Percentiles rank a stretch among this genome's conserved stretches.
These are phyloP conservation scores for Coemansia sp. DNA, from an alignment of 192 early-diverging fungal genomes.

Conservation along the genomic window DNA sequence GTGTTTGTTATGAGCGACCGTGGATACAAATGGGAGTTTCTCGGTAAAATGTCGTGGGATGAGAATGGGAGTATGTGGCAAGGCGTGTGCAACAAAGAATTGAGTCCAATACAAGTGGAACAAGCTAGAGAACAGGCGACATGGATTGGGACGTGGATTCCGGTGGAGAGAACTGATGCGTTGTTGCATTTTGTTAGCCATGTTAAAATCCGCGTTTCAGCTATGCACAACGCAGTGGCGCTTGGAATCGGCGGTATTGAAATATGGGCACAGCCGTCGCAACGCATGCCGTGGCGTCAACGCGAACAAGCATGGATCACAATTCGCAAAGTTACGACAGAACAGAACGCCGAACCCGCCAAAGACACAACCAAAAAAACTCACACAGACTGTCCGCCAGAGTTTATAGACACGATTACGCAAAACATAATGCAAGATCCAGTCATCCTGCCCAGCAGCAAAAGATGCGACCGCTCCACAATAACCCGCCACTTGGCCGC, in stretches of 20 bases:
- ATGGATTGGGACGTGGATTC: conserved; percentile 1
- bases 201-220: conserved; percentile 13
- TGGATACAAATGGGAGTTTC: conserved; percentile 10
- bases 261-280: conserved; percentile 36
- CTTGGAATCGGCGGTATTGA: conserved; percentile 20
- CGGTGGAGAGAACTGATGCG: not conserved
- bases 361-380: not conserved
- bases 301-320: conserved; percentile 6
- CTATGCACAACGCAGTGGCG: conserved; percentile 21
- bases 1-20: too few species aligned
- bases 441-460: conserved; percentile 22
- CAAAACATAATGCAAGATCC: conserved; percentile 29
- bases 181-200: conserved; percentile 10
- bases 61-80: not conserved
- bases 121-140: not conserved
- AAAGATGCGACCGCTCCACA: conserved; percentile 27
- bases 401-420: conserved; percentile 34
- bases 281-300: conserved; percentile 14
- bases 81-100: conserved; percentile 17
- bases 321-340: not conserved
- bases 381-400: conserved; percentile 13
- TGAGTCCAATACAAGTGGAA: conserved; percentile 3
- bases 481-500: conserved; percentile 18
- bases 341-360: not conserved
- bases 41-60: conserved; percentile 2